phyloP scores from a whole-genome alignment of 1,284 basidiomycete genomes.

The Fomitiporia mediterranea region DNA sequence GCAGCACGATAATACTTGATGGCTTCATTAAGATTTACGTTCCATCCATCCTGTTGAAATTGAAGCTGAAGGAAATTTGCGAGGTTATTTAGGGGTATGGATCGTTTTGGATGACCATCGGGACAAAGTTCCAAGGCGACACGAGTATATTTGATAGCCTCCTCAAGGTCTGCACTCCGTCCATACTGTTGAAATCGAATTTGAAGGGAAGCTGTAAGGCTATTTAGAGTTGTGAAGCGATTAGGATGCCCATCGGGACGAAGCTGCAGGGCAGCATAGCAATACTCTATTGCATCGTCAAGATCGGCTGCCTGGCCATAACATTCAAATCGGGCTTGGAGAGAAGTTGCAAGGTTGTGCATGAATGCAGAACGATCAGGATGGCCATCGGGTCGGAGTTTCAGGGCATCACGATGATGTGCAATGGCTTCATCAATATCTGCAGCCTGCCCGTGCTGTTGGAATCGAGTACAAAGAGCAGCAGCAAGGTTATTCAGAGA shows the following conservation, averaged over 20 bases:
- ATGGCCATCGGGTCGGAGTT: not conserved
- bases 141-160: not conserved
- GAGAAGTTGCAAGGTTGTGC: not conserved
- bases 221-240: not conserved
- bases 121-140: not conserved
- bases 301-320: slow-evolving; percentile 23
- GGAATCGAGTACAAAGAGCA: not conserved
- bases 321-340: not conserved
- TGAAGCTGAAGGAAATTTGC: not conserved
- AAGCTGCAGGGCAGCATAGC: no score
- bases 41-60: not conserved
- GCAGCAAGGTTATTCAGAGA: not conserved
- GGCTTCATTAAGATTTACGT: not conserved
- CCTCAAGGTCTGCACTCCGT: not conserved
- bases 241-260: not conserved
- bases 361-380: not conserved
- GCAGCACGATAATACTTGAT: not conserved
- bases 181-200: not conserved
- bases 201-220: not conserved
- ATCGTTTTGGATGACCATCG: not conserved
- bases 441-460: not conserved
- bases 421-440: not conserved
- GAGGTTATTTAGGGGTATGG: not conserved
- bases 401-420: not conserved
- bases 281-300: not conserved